Evolutionary conservation across 495 filamentous ascomycete genomes (phyloP).

Genomic region (Aspergillus sclerotiicarbonarius): DNA sequence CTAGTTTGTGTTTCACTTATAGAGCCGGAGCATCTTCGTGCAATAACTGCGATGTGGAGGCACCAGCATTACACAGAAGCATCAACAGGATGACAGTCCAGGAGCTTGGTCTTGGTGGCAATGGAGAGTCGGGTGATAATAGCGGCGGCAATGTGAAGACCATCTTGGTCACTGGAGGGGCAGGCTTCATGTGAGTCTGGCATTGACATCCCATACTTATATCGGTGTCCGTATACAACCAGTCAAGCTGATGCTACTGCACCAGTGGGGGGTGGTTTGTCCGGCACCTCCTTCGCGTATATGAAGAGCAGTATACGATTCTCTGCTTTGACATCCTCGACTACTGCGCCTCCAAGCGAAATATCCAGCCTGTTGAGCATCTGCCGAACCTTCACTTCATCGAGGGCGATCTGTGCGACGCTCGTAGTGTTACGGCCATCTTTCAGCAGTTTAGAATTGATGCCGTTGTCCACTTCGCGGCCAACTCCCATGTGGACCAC

Average conservation of each 20-base stretch:
- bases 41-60: not conserved
- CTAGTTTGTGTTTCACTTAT: not conserved
- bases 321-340: slow-evolving; percentile 7
- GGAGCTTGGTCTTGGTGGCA: not conserved
- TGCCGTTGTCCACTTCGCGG: slow-evolving; percentile 74
- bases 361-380: not conserved
- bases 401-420: slow-evolving; percentile 66
- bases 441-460: slow-evolving; percentile 64
- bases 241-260: no score
- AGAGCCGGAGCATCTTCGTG: not conserved
- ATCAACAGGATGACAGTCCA: not conserved
- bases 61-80: not conserved
- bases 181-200: slow-evolving; percentile 14
- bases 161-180: slow-evolving; percentile 16
- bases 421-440: slow-evolving; percentile 55
- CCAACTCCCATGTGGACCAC: slow-evolving; percentile 70
- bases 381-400: slow-evolving; percentile 67
- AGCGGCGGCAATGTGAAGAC: not conserved
- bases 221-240: not conserved
- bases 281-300: not conserved
- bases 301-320: not conserved
- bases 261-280: slow-evolving; percentile 7
- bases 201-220: not conserved
- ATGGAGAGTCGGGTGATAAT: not conserved
- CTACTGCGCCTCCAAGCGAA: slow-evolving; percentile 3